Evolutionary conservation across 805 yeast genomes (phyloP), one percentile per base, ranked within the genome.

Genomic region (Yamadazyma philogaea): DNA sequence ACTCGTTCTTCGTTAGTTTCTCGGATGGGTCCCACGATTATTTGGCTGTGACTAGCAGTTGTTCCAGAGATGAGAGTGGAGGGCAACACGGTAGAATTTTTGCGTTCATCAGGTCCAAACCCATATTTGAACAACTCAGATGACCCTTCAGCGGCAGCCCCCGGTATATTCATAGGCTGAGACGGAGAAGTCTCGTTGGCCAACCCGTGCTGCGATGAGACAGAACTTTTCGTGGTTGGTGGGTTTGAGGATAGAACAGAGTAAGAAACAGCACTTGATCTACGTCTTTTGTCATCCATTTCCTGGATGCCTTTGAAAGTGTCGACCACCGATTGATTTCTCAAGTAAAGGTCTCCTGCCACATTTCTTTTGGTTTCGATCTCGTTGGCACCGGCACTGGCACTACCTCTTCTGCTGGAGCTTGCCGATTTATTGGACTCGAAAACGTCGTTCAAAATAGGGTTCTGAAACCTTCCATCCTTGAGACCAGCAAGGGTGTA

Each of bases 351-450:
- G 45, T 70, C 74, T 10, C 75, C 75, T 2, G 66, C 74, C 6
- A 70, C 75, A 44, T 70, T 69, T 33, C 75, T 49, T 47, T 68
- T 70, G 2, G 75, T 70, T 49, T 70, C 75, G 22, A 70, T 60
- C 50, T 66, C 72, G 3, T 70, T 69, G 1, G 74, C 75, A 2
- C 63, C 62, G 10, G 54, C 46, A 5, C 68, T 51, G n/a, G 45
- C 30, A 24, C 68, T 56, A 4, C 65, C 63, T 18, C 68, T 53
- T 31, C 64, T 53, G 45, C 62, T 57, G 10, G 61, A 59, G 7
- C 53, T 34, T 15, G 34, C 26, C 6, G 59, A 40, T 24, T 58
- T 56, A 18, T 54, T 57, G 7, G 62, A 48, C 24, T 66, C 72
- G 26, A 62, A 53, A 31, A 66, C 62, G 15, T 68, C 73, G 28